Conservation (phyloP, 495 filamentous ascomycete species). For the Chaetomium tenue region DNA sequence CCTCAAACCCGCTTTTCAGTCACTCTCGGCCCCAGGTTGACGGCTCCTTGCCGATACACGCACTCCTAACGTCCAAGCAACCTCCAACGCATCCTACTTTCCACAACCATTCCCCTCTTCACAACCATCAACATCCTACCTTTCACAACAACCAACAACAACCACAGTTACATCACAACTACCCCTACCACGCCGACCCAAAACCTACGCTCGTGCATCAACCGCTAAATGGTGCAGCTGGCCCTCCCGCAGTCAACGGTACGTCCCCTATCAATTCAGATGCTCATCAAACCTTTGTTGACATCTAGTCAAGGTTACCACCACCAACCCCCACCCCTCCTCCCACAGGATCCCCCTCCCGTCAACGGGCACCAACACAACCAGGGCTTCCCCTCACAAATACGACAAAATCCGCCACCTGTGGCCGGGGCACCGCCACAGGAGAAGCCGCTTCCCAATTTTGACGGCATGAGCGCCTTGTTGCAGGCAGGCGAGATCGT, state of each 20-base stretch:
- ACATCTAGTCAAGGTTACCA: slow-evolving; percentile 28
- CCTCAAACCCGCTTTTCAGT: slow-evolving; percentile 34
- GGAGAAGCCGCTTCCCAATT: slow-evolving; percentile 25
- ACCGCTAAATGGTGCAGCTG: slow-evolving; percentile 17
- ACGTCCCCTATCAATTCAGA: neutral
- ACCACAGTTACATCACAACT: slow-evolving; percentile 11
- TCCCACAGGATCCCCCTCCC: slow-evolving; percentile 9
- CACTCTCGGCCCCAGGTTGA: slow-evolving; percentile 45
- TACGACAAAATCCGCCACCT: neutral
- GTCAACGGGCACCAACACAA: neutral
- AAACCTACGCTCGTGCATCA: slow-evolving; percentile 20
- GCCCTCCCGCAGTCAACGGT: slow-evolving; percentile 28
- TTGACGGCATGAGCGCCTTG: slow-evolving; percentile 56
- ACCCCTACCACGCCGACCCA: slow-evolving; percentile 17
- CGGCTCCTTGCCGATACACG: slow-evolving; percentile 47
- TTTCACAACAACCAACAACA: slow-evolving; percentile 26
- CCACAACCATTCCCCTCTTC: slow-evolving; percentile 28
- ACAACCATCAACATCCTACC: slow-evolving; percentile 23
- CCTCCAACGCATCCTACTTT: slow-evolving; percentile 28
- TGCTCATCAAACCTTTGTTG: slow-evolving; percentile 7
- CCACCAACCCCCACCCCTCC: slow-evolving; percentile 12
- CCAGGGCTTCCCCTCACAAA: neutral
- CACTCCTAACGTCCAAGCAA: slow-evolving; percentile 43
- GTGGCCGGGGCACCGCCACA: slow-evolving; percentile 1
- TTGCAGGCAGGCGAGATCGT: slow-evolving; percentile 56